Evolutionary conservation across 1,139 yeast genomes (phyloP), one percentile per base, ranked within the genome.

Genomic region (Zygoascus sp.): DNA sequence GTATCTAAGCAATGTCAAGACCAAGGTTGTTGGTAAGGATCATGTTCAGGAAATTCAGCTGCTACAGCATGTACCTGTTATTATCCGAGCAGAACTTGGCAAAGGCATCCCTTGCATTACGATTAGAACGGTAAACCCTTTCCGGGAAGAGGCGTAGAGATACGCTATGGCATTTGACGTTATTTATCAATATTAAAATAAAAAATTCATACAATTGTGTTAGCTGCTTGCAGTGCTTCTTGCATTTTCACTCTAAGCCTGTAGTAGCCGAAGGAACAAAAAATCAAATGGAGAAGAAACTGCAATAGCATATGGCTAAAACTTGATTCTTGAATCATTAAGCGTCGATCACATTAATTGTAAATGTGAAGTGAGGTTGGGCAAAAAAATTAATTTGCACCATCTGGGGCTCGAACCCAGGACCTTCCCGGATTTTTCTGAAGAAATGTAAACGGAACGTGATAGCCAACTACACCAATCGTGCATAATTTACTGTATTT

Each of bases 71-170:
- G 85, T 92, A 42, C 97, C 97, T 13, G 81, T 92, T 17, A 72
- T 92, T 53, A 72, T 92, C 53, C 76, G 97, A 57, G 95, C 97
- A 0, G 97, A 90, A 65, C 80, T 89, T 47, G 97, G 96, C 45
- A 88, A 87, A 90, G 67, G 65, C 42, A 74, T 92, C 50, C 98
- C 98, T 13, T 90, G 97, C 64, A 75, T 92, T 61, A 87, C 97
- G 3, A 96, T 92, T 10, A 79, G 96, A 60, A 84, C 92, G n/a
- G 73, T 90, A 60, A 92, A 92, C 60, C 98, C 98, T 32, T 92
- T 89, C 65, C 83, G 41, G 46, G 16, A 23, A n/a, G 27, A 35
- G 35, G 32, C 15, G 13, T 20, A 21, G 10, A 35, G 27, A 35
- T 35, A 35, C 11, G 25, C 13, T 9, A 35, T 13, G 16, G 36